Evolutionary conservation across 495 filamentous ascomycete species (phyloP).

Genomic region (Xylaria venustula): DNA sequence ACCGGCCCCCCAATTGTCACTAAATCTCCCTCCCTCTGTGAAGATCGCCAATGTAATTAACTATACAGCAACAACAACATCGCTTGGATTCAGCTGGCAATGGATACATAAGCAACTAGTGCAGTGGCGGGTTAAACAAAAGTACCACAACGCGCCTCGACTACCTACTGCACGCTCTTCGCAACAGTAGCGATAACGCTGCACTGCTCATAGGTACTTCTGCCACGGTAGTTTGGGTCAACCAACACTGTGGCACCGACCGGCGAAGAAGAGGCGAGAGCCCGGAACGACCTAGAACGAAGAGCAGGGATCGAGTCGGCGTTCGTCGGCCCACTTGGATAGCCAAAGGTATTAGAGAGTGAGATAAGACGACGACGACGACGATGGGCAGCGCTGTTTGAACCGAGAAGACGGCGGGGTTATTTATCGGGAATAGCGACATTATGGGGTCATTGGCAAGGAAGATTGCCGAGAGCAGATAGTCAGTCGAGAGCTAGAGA

Average conservation of each 20-base stretch:
- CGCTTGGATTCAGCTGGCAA: background rate
- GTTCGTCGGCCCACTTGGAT: conserved; percentile 1
- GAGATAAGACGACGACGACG: conserved; percentile 9
- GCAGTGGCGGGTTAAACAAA: background rate
- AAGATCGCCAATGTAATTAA: background rate
- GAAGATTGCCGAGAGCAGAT: conserved; percentile 7
- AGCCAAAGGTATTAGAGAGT: background rate
- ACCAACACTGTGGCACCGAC: conserved; percentile 6
- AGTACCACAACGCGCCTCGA: background rate
- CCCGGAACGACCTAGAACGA: conserved; percentile 4
- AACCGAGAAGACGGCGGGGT: background rate
- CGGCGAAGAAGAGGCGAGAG: background rate
- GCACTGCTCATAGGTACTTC: background rate
- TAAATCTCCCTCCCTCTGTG: background rate
- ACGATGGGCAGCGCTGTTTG: background rate
- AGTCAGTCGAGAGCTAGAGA: background rate
- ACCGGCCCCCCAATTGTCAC: background rate
- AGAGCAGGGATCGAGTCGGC: conserved; percentile 1
- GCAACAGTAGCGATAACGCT: no score
- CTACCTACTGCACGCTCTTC: no score
- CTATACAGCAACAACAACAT: background rate
- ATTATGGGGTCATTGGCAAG: conserved; percentile 4
- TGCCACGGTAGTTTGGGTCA: background rate
- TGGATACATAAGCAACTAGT: background rate
- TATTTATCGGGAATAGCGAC: background rate